Evolutionary conservation across 345 rosid genomes (phyloP), one percentile per base, ranked within the genome.

Genomic region (Hypericum androsaemum): DNA sequence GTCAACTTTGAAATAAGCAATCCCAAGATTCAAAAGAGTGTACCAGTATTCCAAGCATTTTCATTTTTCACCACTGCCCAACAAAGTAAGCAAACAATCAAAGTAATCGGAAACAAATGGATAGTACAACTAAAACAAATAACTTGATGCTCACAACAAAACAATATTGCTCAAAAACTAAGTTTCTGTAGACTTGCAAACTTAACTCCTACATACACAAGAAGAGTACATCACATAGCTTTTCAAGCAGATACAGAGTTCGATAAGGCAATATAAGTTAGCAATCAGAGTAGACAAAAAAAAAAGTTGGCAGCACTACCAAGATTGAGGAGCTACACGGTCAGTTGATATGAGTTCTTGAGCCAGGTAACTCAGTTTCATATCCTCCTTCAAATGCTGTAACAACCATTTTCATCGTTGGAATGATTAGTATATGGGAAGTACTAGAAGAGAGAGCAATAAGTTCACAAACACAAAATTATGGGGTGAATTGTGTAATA

Each of bases 371-470:
- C 98, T 88, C 53, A 92, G 68, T 73, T 85, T 88, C 98, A 92
- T 88, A 60, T 85, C 98, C 69, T 92, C 97, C 80, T 92, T 92
- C 65, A 92, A 81, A 73, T 92, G 98, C 98, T 92, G 86, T 67
- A 70, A 64, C 35, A 65, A 44, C 9, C 17, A 40, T 45, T 10
- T 49, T 16, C 52, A 43, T 41, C 39, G 49, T 47, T 61, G 45
- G 43, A 37, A 46, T 10, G 28, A 46, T 10, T 46, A 13, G 50
- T 12, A 7, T 10, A 39, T 7, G 39, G 13, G 14, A 37, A 55
- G 57, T 49, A 48, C 39, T 15, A 37, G 50, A 37, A 15, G 6
- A 12, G 16, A 41, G 12, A 35, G 47, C 41, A 52, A 7, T 54
- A 39, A 45, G 35, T 10, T 6, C 11, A 15, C 14, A 28, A 37